Evolutionary conservation across 306 rosid genomes (phyloP).

Genomic region (Gillenia trifoliata): DNA sequence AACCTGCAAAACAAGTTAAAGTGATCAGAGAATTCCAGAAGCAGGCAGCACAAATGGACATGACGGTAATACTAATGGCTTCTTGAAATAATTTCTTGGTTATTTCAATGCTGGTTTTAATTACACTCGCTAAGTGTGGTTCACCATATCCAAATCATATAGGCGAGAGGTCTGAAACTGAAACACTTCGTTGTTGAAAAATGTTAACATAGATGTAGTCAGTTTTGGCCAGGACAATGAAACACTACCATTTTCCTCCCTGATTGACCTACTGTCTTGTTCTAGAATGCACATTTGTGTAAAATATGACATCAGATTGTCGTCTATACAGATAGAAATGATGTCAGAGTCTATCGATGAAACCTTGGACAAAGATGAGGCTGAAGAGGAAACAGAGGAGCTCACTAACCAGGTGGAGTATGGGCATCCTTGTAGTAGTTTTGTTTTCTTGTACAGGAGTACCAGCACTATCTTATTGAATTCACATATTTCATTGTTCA

Average conservation of each 20-base stretch:
- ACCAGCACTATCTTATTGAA: neutral
- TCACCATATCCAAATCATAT: neutral
- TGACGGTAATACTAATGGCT: conserved; percentile 61
- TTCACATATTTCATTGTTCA: conserved; percentile 9
- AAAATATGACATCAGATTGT: neutral
- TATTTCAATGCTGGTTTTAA: neutral
- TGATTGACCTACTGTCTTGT: neutral
- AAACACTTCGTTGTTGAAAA: neutral
- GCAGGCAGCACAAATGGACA: conserved; percentile 95
- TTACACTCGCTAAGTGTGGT: neutral
- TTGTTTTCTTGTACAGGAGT: neutral
- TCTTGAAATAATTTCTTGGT: neutral
- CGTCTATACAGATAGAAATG: conserved; percentile 80
- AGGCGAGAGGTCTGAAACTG: neutral
- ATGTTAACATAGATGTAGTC: neutral
- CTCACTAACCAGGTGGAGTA: conserved; percentile 84
- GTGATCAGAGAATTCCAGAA: conserved; percentile 83
- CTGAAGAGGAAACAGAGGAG: conserved; percentile 97
- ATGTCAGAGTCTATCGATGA: conserved; percentile 98
- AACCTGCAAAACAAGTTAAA: conserved; percentile 87
- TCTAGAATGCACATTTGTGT: neutral
- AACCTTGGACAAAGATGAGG: conserved; percentile 96
- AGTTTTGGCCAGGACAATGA: neutral
- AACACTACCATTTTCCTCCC: neutral
- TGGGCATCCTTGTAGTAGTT: conserved; percentile 13